These are phyloP conservation scores for Nicotiana otophora DNA, from an alignment of 257 asterid species.

Conservation along the genomic window DNA sequence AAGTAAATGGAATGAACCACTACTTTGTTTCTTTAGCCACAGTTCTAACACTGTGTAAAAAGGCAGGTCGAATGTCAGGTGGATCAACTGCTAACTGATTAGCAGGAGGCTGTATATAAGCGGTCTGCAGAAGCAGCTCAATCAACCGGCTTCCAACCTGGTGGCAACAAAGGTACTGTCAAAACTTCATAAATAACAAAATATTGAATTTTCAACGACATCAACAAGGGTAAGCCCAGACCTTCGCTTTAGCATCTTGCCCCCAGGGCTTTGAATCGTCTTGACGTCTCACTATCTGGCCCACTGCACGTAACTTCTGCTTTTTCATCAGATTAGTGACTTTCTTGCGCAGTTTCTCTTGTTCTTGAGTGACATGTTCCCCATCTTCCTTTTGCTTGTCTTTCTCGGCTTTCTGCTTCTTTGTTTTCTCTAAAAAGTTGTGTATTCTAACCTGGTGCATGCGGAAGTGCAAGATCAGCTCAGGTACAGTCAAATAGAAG, in stretches of 20 bases:
- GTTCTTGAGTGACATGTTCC: slow-evolving; percentile 29
- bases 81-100: slow-evolving; percentile 57
- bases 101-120: slow-evolving; percentile 72
- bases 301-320: slow-evolving; percentile 71
- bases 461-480: slow-evolving; percentile 11
- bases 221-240: slow-evolving; percentile 21
- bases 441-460: slow-evolving; percentile 66
- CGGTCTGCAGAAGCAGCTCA: slow-evolving; percentile 79
- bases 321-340: slow-evolving; percentile 70
- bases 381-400: slow-evolving; percentile 35
- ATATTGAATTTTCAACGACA: neutral
- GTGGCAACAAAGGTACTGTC: slow-evolving; percentile 13
- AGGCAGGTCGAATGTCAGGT: slow-evolving; percentile 95
- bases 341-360: slow-evolving; percentile 42
- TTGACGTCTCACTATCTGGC: slow-evolving; percentile 53
- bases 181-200: neutral
- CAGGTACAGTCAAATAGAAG: neutral
- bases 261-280: slow-evolving; percentile 75
- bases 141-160: slow-evolving; percentile 91
- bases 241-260: slow-evolving; percentile 81
- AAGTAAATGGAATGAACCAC: neutral
- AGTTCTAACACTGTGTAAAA: slow-evolving; percentile 56
- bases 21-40: slow-evolving; percentile 54
- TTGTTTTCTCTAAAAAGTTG: slow-evolving; percentile 60
- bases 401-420: slow-evolving; percentile 44